A percentile compares a stretch with the other conserved stretches of the same genome.
phyloP scores from a whole-genome alignment of 2,329 filamentous ascomycete genomes.

The Xylariomycetidae sp. region DNA sequence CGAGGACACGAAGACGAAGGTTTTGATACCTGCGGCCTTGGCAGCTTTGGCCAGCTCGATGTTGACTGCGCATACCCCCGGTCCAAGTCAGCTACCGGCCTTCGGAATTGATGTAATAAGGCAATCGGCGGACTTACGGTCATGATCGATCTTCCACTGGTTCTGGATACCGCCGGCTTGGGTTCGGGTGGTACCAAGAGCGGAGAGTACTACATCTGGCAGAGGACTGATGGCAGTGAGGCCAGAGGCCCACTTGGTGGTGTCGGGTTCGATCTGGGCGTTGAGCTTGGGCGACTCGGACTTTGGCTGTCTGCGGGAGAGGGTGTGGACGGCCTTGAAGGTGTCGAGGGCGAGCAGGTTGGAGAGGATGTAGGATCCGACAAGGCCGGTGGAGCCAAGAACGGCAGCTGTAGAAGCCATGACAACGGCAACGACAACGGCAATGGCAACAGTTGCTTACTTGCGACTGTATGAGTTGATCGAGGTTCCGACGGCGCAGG shows the following conservation, averaged over 20 bases:
- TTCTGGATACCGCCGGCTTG: slow-evolving; percentile 70
- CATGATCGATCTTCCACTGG: slow-evolving; percentile 85
- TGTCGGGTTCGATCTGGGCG: slow-evolving; percentile 64
- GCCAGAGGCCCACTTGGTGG: slow-evolving; percentile 60
- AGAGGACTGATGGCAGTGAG: slow-evolving; percentile 51
- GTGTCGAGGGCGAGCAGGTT: slow-evolving; percentile 52
- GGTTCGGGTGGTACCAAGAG: slow-evolving; percentile 73
- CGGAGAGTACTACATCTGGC: slow-evolving; percentile 67
- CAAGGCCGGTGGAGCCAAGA: slow-evolving; percentile 63
- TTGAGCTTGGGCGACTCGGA: slow-evolving; percentile 56
- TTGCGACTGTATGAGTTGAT: too few relatives aligned
- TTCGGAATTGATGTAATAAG: too few relatives aligned
- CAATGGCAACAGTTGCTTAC: too few relatives aligned
- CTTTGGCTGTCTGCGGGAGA: slow-evolving; percentile 61
- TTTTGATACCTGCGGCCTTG: slow-evolving; percentile 64
- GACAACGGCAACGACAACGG: too few relatives aligned
- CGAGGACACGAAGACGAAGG: slow-evolving; percentile 73
- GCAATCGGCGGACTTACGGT: too few relatives aligned
- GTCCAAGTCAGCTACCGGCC: slow-evolving; percentile 2
- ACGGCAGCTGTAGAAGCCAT: slow-evolving; percentile 47
- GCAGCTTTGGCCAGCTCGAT: slow-evolving; percentile 72
- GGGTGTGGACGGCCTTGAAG: slow-evolving; percentile 54
- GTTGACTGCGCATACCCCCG: slow-evolving; percentile 49
- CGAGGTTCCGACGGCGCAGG: too few relatives aligned
- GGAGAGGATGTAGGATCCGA: slow-evolving; percentile 70